Conservation (phyloP, 108 stramenopile genomes). For the Nitzschia sp. region DNA sequence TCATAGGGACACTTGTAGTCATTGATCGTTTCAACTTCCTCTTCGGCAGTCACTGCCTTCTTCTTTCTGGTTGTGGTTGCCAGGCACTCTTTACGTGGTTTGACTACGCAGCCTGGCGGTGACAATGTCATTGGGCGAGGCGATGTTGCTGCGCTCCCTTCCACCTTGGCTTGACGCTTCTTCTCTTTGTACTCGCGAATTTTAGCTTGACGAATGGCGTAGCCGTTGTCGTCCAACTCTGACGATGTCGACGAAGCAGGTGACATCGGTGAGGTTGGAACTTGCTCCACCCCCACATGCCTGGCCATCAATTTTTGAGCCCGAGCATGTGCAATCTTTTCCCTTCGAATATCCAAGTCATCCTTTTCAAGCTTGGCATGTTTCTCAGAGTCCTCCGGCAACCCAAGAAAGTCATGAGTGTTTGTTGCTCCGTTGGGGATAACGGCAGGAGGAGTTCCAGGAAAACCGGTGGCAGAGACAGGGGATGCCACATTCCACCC, state of each 20-base stretch:
- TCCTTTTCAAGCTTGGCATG: not conserved
- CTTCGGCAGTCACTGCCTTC: slow-evolving; percentile 9
- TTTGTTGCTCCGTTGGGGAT: not conserved
- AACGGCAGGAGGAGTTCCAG: slow-evolving; percentile 10
- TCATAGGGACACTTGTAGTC: slow-evolving; percentile 35
- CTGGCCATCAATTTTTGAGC: slow-evolving; percentile 8
- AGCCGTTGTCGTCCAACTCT: slow-evolving; percentile 9
- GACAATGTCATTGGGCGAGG: not conserved
- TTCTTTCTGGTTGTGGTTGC: slow-evolving; percentile 17
- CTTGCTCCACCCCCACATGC: not conserved
- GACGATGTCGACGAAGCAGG: not conserved
- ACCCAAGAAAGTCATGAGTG: slow-evolving; percentile 2
- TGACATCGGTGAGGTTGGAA: not conserved
- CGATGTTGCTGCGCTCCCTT: not conserved
- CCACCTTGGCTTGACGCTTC: not conserved
- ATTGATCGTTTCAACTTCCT: slow-evolving; percentile 20
- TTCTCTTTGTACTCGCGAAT: slow-evolving; percentile 9
- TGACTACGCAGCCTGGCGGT: not conserved
- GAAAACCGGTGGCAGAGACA: not conserved
- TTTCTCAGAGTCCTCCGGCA: slow-evolving; percentile 1
- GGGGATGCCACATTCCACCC: slow-evolving; percentile 31
- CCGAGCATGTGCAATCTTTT: slow-evolving; percentile 2
- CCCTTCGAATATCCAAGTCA: slow-evolving; percentile 1
- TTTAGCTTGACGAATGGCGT: slow-evolving; percentile 3
- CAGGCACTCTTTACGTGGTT: not conserved